Evolutionary conservation across 148 eudicot genomes (phyloP).

Genomic region (Heliamphora exappendiculata): DNA sequence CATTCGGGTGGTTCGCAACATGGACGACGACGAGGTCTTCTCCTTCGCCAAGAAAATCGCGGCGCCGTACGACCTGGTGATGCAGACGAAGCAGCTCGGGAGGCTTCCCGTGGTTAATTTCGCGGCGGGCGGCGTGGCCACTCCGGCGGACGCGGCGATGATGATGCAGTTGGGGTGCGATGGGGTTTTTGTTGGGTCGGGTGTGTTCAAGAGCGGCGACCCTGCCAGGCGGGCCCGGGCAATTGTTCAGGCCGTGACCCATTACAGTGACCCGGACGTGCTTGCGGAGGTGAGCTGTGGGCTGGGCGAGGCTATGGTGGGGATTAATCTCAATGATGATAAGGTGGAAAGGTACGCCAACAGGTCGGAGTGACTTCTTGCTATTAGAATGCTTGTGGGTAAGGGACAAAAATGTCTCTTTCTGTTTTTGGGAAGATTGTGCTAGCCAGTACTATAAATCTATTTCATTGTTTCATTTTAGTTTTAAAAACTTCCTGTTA

Average conservation of each 20-base stretch:
- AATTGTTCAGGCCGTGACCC: constrained; percentile 86
- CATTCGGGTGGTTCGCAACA: constrained; percentile 52
- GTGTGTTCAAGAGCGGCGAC: constrained; percentile 75
- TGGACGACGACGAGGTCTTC: constrained; percentile 92
- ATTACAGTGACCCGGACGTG: constrained; percentile 73
- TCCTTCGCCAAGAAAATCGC: constrained; percentile 57
- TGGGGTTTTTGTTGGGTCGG: constrained; percentile 80
- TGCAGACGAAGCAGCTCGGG: constrained; percentile 86
- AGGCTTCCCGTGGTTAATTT: constrained; percentile 90
- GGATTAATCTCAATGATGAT: constrained; percentile 63
- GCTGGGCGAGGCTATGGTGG: constrained; percentile 88
- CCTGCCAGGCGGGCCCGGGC: constrained; percentile 63
- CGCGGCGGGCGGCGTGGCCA: constrained; percentile 89
- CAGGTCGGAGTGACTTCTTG: constrained; percentile 45
- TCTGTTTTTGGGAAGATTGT: background rate
- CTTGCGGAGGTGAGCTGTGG: constrained; percentile 81
- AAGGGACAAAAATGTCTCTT: constrained; percentile 1
- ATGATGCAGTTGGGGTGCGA: constrained; percentile 97
- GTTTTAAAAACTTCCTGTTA: background rate
- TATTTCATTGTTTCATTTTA: background rate
- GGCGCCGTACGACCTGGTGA: constrained; percentile 75
- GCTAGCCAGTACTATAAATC: background rate
- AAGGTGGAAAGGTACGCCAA: constrained; percentile 76
- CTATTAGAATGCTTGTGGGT: background rate
- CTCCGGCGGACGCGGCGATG: constrained; percentile 88